Conservation (phyloP, 352 stramenopile genomes). For the Blastocystis sp. region DNA sequence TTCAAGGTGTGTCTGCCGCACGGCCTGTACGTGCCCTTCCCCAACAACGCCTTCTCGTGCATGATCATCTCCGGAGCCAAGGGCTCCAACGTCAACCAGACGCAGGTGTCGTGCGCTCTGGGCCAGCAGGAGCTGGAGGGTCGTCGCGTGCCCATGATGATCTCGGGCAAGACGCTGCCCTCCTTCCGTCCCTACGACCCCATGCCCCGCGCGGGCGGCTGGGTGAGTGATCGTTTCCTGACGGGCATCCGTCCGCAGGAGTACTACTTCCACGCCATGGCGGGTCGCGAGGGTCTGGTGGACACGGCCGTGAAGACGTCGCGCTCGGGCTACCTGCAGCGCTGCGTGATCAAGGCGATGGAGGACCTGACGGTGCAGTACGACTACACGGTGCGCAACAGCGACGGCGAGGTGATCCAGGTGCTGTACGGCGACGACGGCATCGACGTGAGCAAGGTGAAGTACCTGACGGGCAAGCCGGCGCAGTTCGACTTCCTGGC, state of each 20-base stretch:
- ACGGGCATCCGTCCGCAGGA: slow-evolving; percentile 94
- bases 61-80: slow-evolving; percentile 99
- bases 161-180: slow-evolving; percentile 94
- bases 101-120: slow-evolving; percentile 95
- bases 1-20: slow-evolving; percentile 97
- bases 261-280: slow-evolving; percentile 99
- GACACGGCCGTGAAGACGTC: slow-evolving; percentile 99
- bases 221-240: slow-evolving; percentile 98
- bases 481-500: slow-evolving; percentile 76
- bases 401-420: slow-evolving; percentile 94
- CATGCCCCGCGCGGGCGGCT: slow-evolving; percentile 94
- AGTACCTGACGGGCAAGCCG: slow-evolving; percentile 90
- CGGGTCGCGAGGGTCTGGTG: slow-evolving; percentile 95
- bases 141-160: slow-evolving; percentile 94
- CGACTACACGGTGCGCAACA: slow-evolving; percentile 97
- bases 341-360: slow-evolving; percentile 97
- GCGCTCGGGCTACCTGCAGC: slow-evolving; percentile 97
- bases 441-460: slow-evolving; percentile 92
- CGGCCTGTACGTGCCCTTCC: slow-evolving; percentile 95
- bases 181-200: slow-evolving; percentile 97
- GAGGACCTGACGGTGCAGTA: slow-evolving; percentile 96
- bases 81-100: slow-evolving; percentile 99
- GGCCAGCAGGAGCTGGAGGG: slow-evolving; percentile 99
- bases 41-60: slow-evolving; percentile 96
- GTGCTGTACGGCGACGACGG: slow-evolving; percentile 99